These are phyloP conservation scores for Phytophthora megakarya DNA, from an alignment of 352 stramenopile species.

Conservation along the genomic window DNA sequence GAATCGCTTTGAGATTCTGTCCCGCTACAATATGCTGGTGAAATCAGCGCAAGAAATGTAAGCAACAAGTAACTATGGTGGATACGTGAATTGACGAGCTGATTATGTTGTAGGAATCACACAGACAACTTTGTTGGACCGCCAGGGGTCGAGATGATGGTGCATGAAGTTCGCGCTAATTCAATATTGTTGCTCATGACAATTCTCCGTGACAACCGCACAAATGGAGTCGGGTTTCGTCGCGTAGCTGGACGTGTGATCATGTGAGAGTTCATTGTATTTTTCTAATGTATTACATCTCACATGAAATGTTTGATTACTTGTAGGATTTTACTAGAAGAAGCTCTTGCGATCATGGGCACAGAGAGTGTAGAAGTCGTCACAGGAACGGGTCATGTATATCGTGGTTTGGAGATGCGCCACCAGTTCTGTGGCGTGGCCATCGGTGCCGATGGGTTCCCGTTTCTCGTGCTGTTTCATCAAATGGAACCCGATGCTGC, in stretches of 20 bases:
- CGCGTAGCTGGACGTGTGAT: conserved; percentile 50
- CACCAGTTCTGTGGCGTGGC: conserved; percentile 44
- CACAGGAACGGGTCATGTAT: conserved; percentile 38
- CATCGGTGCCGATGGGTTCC: conserved; percentile 44
- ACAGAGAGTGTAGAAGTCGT: conserved; percentile 41
- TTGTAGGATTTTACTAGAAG: conserved; percentile 59
- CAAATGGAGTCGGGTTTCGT: conserved; percentile 37
- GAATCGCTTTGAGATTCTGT: conserved; percentile 74
- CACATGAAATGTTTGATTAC: not conserved
- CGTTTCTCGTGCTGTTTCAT: conserved; percentile 55
- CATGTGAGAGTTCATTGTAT: conserved; percentile 30
- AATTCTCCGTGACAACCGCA: conserved; percentile 46
- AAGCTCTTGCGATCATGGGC: conserved; percentile 43
- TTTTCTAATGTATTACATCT: not conserved
- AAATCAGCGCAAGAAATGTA: conserved; percentile 64
- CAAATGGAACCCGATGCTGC: conserved; percentile 52
- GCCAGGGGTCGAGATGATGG: conserved; percentile 36
- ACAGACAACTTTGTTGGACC: conserved; percentile 40
- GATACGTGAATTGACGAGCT: not conserved
- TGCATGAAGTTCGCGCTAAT: conserved; percentile 50
- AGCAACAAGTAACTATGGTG: not conserved
- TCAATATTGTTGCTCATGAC: conserved; percentile 55
- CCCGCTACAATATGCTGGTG: conserved; percentile 61
- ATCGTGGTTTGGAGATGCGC: conserved; percentile 32
- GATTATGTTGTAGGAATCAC: conserved; percentile 27